Evolutionary conservation across 179 eudicot genomes (phyloP).

Genomic region (Carnegiea gigantea): DNA sequence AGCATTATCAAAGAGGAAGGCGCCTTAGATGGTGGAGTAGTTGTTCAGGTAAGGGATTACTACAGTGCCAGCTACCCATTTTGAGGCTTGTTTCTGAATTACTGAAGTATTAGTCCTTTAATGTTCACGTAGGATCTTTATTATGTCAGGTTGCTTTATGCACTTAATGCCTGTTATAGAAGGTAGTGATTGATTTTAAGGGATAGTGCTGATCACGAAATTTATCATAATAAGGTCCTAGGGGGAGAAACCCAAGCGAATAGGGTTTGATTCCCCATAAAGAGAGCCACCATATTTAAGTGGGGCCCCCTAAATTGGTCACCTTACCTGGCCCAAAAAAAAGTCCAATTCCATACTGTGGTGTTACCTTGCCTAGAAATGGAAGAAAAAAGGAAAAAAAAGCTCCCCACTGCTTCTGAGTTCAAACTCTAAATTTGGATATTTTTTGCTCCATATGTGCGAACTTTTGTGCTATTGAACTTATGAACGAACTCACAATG

Average conservation of each 20-base stretch:
- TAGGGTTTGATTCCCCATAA: not conserved
- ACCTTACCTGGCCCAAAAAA: not conserved
- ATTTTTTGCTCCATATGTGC: not conserved
- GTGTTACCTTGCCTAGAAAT: not conserved
- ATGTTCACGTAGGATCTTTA: not conserved
- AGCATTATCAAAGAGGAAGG: conserved; percentile 50
- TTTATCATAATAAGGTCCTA: not conserved
- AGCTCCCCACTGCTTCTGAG: not conserved
- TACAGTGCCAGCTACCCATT: not conserved
- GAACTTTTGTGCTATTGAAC: not conserved
- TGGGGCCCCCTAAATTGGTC: not conserved
- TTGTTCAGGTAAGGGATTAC: conserved; percentile 11
- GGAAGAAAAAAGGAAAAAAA: not conserved
- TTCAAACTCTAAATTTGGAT: not conserved
- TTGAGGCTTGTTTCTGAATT: not conserved
- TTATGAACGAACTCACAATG: not conserved
- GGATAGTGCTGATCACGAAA: not conserved
- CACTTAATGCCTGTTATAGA: not conserved
- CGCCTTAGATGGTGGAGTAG: conserved; percentile 10
- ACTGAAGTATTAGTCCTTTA: not conserved
- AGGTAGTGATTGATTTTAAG: not conserved
- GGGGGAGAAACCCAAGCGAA: not conserved
- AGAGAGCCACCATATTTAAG: not conserved
- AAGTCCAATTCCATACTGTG: not conserved
- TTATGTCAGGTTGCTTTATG: not conserved